Evolutionary conservation across 2,329 filamentous ascomycete genomes (phyloP), one percentile per base, ranked within the genome.

Genomic region (Ophiostoma fasciatum): DNA sequence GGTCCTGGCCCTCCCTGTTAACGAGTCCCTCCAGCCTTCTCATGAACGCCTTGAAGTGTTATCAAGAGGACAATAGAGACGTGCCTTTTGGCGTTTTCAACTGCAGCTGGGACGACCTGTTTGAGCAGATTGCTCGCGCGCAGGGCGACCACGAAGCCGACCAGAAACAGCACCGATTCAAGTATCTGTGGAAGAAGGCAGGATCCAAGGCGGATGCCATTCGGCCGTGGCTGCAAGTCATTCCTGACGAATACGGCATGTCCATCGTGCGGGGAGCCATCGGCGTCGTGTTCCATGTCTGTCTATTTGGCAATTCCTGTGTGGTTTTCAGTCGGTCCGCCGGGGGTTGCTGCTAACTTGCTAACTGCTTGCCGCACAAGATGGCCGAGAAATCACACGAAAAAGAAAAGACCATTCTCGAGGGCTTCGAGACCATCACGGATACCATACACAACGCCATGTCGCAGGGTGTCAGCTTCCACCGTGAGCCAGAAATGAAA

Each of bases 191-290:
- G 39, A 29, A 28, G 15, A 41, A 41, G 17, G 35, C 39, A 11
- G 39, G 39, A 13, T 20, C 27, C 15, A 22, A 38, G n/a, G 17
- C 20, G 3, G 35, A 38, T 11, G 35, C 35, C 17, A 33, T 38
- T 8, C 19, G 38, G 32, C 39, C 39, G 4, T 41, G 39, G 39
- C 32, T 41, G 11, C 28, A 33, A 1, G 31, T 41, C 4, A 37
- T 41, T 8, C 39, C 39, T n/a, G 39, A 38, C 22, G 31, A 38
- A n/a, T 38, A 38, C 20, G 39, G 39, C 3, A 15, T 41, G 14
- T 35, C 35, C 1, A 14, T 41, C 15, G 35, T 37, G 10, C 35
- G 35, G 10, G 39, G 32, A n/a, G 28, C 39, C 11, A 38, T 41
- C 12, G 35, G 23, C 7, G 29, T 41, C 12, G 19, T 41, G 5